phyloP scores from a whole-genome alignment of 73 alveolate species.

The Blepharisma stoltei region DNA sequence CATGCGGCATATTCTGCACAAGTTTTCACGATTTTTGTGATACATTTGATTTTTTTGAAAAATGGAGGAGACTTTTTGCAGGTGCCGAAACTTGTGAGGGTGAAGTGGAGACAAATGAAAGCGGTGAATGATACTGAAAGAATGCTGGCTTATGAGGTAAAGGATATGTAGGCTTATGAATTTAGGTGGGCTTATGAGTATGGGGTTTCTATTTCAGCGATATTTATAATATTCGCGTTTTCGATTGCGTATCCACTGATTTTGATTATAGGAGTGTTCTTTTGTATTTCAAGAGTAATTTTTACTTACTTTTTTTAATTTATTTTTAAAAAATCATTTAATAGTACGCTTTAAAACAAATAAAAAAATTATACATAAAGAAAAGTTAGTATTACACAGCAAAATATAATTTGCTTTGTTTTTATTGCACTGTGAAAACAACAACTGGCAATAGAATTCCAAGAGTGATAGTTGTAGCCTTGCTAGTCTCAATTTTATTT shows the following conservation, averaged over 20 bases:
- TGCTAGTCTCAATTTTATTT: not conserved
- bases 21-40: slow-evolving; percentile 15
- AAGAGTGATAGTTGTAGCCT: not conserved
- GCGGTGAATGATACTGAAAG: slow-evolving; percentile 24
- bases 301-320: too few relatives aligned
- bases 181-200: slow-evolving; percentile 27
- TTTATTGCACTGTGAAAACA: slow-evolving; percentile 29
- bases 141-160: not conserved
- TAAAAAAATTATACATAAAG: too few relatives aligned
- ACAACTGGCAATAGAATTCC: slow-evolving; percentile 25
- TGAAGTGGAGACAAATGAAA: not conserved
- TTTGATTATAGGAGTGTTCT: not conserved
- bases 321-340: too few relatives aligned
- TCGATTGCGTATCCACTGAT: slow-evolving; percentile 21
- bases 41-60: slow-evolving; percentile 13
- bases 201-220: slow-evolving; percentile 11
- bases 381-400: slow-evolving; percentile 16
- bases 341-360: too few relatives aligned
- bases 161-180: not conserved
- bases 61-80: slow-evolving; percentile 12
- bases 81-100: slow-evolving; percentile 15
- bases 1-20: slow-evolving; percentile 20
- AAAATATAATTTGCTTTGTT: slow-evolving; percentile 8
- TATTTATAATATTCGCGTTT: slow-evolving; percentile 15
- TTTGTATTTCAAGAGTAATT: not conserved